A percentile compares a stretch with the other conserved stretches of the same genome.
These are phyloP conservation scores for Eucalyptus guilfoylei DNA, from an alignment of 345 rosid species.

Conservation along the genomic window DNA sequence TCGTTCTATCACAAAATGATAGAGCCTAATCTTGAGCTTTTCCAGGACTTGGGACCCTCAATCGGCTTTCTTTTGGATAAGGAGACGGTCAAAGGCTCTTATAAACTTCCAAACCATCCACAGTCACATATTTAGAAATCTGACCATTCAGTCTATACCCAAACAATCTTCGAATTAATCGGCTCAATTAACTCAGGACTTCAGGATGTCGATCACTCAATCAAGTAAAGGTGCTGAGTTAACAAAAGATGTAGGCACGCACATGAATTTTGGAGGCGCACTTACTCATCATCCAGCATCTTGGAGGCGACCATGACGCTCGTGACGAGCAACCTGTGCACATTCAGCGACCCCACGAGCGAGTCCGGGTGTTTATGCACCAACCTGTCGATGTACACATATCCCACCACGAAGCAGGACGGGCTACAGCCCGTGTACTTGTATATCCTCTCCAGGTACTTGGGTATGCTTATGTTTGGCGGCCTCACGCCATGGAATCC, in stretches of 20 bases:
- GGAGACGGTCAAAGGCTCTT: neutral
- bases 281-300: conserved; percentile 86
- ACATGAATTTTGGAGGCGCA: neutral
- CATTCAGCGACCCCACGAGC: conserved; percentile 56
- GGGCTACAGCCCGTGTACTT: conserved; percentile 85
- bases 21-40: neutral
- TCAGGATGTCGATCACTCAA: neutral
- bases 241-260: neutral
- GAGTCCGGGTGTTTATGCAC: conserved; percentile 68
- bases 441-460: conserved; percentile 78
- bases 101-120: neutral
- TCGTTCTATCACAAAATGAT: neutral
- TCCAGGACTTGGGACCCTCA: neutral
- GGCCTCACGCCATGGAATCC: conserved; percentile 76
- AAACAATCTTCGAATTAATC: neutral
- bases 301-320: conserved; percentile 89
- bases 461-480: conserved; percentile 61
- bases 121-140: neutral
- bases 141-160: neutral
- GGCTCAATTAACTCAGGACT: neutral
- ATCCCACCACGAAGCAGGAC: conserved; percentile 80
- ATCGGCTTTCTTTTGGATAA: neutral
- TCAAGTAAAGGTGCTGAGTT: neutral
- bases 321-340: conserved; percentile 75
- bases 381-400: conserved; percentile 66